Evolutionary conservation across 169 alveolate species (phyloP).

Genomic region (Toxoplasma gondii): DNA sequence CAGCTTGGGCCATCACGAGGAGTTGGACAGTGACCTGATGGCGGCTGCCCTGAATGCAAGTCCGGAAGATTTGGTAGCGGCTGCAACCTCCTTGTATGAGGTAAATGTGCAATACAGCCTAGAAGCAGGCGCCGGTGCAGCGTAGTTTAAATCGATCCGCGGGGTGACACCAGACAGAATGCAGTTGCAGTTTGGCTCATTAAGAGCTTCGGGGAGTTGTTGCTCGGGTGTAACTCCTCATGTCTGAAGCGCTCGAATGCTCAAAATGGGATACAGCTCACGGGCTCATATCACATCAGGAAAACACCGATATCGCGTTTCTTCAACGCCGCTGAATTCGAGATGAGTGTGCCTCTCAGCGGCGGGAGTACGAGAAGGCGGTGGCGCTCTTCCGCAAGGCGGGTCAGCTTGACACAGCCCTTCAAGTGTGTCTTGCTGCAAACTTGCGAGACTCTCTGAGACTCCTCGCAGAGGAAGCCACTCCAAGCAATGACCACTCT

Average conservation of each 20-base stretch:
- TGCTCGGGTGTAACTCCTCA: background rate
- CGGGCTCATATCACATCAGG: too few relatives aligned
- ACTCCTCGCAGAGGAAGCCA: slow-evolving; percentile 25
- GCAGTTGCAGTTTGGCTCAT: background rate
- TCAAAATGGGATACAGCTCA: too few relatives aligned
- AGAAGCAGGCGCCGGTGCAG: too few relatives aligned
- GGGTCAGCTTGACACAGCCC: slow-evolving; percentile 84
- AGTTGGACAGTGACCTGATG: background rate
- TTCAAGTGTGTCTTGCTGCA: slow-evolving; percentile 69
- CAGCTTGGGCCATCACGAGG: slow-evolving; percentile 17
- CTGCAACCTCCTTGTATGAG: background rate
- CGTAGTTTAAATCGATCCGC: too few relatives aligned
- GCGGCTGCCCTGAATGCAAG: slow-evolving; percentile 23
- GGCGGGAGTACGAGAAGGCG: slow-evolving; percentile 75
- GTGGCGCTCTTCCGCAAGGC: slow-evolving; percentile 83
- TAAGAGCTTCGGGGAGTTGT: background rate
- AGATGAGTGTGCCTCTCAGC: background rate
- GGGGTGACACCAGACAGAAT: background rate
- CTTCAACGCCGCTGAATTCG: too few relatives aligned
- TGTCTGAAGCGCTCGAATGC: too few relatives aligned
- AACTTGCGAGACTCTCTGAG: slow-evolving; percentile 59
- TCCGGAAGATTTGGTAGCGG: slow-evolving; percentile 27
- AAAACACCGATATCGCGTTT: too few relatives aligned
- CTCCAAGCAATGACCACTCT: background rate
- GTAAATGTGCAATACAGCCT: background rate